Evolutionary conservation across 2,329 filamentous ascomycete genomes (phyloP), one percentile per base, ranked within the genome.

Genomic region (Aspergillus japonicus): DNA sequence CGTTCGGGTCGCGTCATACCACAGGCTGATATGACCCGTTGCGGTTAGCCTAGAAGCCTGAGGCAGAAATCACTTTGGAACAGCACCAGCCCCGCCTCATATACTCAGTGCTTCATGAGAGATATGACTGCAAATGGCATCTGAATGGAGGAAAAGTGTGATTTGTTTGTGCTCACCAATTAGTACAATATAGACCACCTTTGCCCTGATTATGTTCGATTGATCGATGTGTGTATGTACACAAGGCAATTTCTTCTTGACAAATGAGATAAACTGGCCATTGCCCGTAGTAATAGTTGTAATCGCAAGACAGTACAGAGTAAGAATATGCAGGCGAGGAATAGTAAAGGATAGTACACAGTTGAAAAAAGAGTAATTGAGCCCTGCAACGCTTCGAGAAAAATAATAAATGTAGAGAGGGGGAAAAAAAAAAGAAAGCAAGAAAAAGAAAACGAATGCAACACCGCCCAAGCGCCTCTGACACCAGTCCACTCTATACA

Each of bases 401-500:
- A 47, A 58, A 52, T 53, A 31, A 42, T 55, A 29, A 51, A 51
- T 42, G 11, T 58, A 58, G 39, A 42, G 64, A 59, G 21, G 3
- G 21, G 3, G 56, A 23, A 23, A 23, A 23, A 23, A 23, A 23
- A 23, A 23, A 23, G 3, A 23, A 23, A 23, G 3, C 2, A 23
- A 23, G 64, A 59, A 57, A 35, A 48, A 50, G 29, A 50, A 53
- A 54, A 31, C 63, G 59, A 64, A 56, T 55, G 50, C 55, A 54
- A 57, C 61, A 24, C 42, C 35, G 33, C 53, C 24, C 16, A 61
- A 71, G 73, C 72, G 61, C 72, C 71, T 58, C 50, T 59, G 61
- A 70, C 72, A 69, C 73, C 73, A 60, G 57, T 58, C 68, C 69
- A 66, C 60, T 73, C 66, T 74, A 73, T 72, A 64, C 64, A 66